Conservation (phyloP, 306 rosid genomes). For the Quercus mongolica region DNA sequence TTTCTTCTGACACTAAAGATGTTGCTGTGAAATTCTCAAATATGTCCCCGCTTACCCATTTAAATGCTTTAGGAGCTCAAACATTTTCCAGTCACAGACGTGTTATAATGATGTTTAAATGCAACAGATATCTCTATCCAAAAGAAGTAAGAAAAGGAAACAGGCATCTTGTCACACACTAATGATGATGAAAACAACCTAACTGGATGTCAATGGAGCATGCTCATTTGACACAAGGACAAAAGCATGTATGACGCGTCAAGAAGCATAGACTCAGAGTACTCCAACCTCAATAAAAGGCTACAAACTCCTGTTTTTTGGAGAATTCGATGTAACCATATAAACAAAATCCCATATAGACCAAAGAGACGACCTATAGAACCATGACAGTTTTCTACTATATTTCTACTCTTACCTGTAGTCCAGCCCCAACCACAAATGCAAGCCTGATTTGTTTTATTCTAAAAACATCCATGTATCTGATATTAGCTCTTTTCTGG, state of each 20-base stretch:
- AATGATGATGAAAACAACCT: neutral
- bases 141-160: neutral
- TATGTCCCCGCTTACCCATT: neutral
- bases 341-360: neutral
- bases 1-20: neutral
- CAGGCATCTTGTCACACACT: neutral
- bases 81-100: neutral
- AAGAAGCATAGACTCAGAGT: too few relatives aligned
- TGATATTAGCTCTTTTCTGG: slow-evolving; percentile 34
- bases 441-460: slow-evolving; percentile 80
- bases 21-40: neutral
- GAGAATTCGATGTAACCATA: too few relatives aligned
- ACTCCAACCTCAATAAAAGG: too few relatives aligned
- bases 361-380: neutral
- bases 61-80: neutral
- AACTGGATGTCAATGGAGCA: neutral
- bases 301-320: too few relatives aligned
- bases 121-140: neutral
- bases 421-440: slow-evolving; percentile 82
- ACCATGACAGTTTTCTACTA: neutral
- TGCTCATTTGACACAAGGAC: neutral
- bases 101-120: neutral
- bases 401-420: slow-evolving; percentile 49
- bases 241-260: neutral
- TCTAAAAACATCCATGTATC: slow-evolving; percentile 55